These are phyloP conservation scores for Saturnispora serradocipensis DNA, from an alignment of 805 yeast species.

Conservation along the genomic window DNA sequence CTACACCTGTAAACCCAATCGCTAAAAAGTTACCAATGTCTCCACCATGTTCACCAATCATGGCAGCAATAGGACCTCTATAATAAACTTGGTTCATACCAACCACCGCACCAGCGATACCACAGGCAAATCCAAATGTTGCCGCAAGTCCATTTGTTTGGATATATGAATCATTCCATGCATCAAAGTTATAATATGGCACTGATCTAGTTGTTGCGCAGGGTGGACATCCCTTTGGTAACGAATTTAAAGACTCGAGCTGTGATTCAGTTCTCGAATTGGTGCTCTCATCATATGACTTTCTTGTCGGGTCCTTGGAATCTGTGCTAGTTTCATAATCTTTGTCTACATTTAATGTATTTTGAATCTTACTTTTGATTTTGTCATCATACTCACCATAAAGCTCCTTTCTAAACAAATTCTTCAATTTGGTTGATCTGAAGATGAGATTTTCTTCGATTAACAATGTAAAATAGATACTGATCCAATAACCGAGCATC, in stretches of 20 bases:
- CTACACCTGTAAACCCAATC: slow-evolving; percentile 57
- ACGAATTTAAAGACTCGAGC: neutral
- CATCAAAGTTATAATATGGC: slow-evolving; percentile 57
- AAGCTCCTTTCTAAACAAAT: slow-evolving; percentile 37
- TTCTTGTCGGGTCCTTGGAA: neutral
- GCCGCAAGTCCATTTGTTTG: slow-evolving; percentile 72
- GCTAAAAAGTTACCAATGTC: slow-evolving; percentile 78
- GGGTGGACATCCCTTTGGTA: slow-evolving; percentile 11
- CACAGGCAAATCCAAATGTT: slow-evolving; percentile 50
- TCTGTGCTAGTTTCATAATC: neutral
- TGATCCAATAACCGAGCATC: slow-evolving; percentile 87
- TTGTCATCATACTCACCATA: slow-evolving; percentile 6
- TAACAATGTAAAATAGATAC: slow-evolving; percentile 65
- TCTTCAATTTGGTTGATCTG: slow-evolving; percentile 38
- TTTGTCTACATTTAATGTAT: neutral
- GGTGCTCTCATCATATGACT: neutral
- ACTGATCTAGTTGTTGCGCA: slow-evolving; percentile 12
- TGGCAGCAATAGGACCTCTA: slow-evolving; percentile 62
- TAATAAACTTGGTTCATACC: slow-evolving; percentile 88
- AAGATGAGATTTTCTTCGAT: slow-evolving; percentile 67
- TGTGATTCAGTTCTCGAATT: neutral
- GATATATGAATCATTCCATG: slow-evolving; percentile 55
- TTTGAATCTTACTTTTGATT: neutral
- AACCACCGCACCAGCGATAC: slow-evolving; percentile 73
- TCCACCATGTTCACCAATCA: slow-evolving; percentile 60